A percentile compares a stretch with the other conserved stretches of the same genome.
Conservation (phyloP, 73 alveolate genomes). For the Symbiodinium pilosum region DNA sequence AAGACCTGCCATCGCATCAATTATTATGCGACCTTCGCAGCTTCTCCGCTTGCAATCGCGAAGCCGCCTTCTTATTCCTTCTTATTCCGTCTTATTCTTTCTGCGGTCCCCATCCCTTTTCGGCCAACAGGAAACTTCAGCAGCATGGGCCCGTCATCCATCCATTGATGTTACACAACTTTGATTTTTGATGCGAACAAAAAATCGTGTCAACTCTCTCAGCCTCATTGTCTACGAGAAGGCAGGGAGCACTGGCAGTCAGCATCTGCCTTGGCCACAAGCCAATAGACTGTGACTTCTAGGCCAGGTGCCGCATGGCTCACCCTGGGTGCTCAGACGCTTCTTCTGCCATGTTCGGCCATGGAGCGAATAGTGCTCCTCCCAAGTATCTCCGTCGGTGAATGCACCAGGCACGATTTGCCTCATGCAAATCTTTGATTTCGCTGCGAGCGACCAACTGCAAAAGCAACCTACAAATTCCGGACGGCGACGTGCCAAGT, state of each 20-base stretch:
- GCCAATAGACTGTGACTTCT: neutral
- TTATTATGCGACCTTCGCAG: no score
- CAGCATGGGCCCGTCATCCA: no score
- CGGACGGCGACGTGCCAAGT: neutral
- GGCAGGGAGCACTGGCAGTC: conserved; percentile 1
- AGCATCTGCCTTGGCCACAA: neutral
- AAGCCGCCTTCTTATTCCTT: no score
- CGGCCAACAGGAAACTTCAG: no score
- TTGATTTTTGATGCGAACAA: no score
- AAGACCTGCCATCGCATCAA: neutral
- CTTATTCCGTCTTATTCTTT: no score
- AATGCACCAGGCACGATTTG: neutral
- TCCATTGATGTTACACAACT: no score
- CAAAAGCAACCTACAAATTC: neutral
- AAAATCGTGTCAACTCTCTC: neutral
- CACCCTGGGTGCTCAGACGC: no score
- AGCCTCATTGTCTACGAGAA: conserved; percentile 1
- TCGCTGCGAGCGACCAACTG: neutral
- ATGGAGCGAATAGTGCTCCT: conserved; percentile 3
- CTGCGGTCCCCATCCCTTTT: no score
- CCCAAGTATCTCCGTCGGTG: conserved; percentile 6
- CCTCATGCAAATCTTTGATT: neutral
- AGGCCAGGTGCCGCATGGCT: no score
- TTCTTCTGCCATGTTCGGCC: neutral
- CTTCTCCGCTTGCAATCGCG: no score